Conservation (phyloP, 768 basidiomycete genomes). For the Phanerochaete sordida region DNA sequence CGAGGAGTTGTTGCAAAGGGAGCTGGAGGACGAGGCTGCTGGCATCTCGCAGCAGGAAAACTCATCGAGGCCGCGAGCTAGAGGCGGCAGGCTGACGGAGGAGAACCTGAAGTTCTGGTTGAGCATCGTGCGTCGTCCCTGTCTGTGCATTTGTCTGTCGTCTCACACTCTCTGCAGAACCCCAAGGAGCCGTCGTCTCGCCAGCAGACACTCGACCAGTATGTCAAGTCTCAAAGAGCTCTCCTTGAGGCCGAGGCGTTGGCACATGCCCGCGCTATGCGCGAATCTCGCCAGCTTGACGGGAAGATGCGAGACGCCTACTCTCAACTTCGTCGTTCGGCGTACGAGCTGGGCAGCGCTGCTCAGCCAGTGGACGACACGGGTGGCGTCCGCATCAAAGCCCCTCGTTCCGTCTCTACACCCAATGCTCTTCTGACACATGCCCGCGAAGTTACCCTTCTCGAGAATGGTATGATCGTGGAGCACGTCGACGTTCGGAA, state of each 20-base stretch:
- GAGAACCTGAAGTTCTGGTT: constrained; percentile 81
- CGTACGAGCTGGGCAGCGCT: constrained; percentile 60
- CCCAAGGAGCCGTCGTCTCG: constrained; percentile 85
- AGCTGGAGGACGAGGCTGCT: constrained; percentile 61
- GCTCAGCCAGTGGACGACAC: constrained; percentile 48
- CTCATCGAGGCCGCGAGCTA: constrained; percentile 55
- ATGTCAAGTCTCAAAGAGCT: constrained; percentile 77
- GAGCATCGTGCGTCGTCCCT: constrained; percentile 52
- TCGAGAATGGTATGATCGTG: constrained; percentile 87
- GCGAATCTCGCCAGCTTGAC: constrained; percentile 74
- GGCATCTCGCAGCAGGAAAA: constrained; percentile 49
- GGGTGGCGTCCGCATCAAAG: constrained; percentile 69
- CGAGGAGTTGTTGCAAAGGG: constrained; percentile 71
- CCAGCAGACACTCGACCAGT: constrained; percentile 76
- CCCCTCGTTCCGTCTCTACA: constrained; percentile 39
- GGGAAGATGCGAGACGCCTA: constrained; percentile 78
- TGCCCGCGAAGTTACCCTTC: constrained; percentile 68
- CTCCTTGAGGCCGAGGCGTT: constrained; percentile 80
- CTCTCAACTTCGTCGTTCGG: constrained; percentile 73
- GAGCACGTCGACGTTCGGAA: constrained; percentile 82
- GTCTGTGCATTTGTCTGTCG: background rate
- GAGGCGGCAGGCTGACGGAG: constrained; percentile 68
- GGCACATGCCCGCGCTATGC: constrained; percentile 73
- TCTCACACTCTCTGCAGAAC: constrained; percentile 50
- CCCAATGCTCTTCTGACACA: constrained; percentile 38